Evolutionary conservation across 495 filamentous ascomycete species (phyloP), one percentile per base, ranked within the genome.

Genomic region (Daldinia loculata): DNA sequence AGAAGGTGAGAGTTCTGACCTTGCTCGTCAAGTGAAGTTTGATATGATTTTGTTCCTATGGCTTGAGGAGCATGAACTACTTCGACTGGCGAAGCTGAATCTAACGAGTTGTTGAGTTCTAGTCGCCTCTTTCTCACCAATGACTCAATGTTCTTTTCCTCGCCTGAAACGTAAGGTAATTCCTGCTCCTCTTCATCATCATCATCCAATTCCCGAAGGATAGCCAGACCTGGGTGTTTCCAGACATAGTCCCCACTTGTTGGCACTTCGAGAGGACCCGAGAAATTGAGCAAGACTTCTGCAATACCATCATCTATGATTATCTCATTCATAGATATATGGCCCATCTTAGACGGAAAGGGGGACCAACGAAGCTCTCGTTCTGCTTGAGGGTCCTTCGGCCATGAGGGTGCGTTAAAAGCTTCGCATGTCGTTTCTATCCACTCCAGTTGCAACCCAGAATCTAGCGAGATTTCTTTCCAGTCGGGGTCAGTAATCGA

Each of bases 401-500:
- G 74, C 81, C 86, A 89, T 4, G 77, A 78, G 0, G 74, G 62
- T 9, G 74, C 58, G 19, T 75, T 62, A 61, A 78, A 79, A 11
- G 62, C 52, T 7, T 70, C 64, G 17, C 66, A 50, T 1, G 41
- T 71, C 27, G 62, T 76, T 61, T 52, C 72, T 58, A 78, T 82
- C 74, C 74, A 80, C 27, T 41, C 38, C 11, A 83, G 72, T 59
- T 81, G 76, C 12, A 19, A 69, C 9, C 22, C 32, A 27, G 75
- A 11, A 45, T 75, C 63, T 53, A 53, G 70, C 6, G 72, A 39
- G 2, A 72, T 63, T n/a, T 61, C 26, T 34, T 82, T 80, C 89
- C 90, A 92, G 2, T 87, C 88, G 9, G 86, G 79, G 4, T 71
- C 72, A 5, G 86, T 84, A 22, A 86, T 74, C 0, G 85, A 86